Evolutionary conservation across 495 filamentous ascomycete genomes (phyloP).

Genomic region (Penicillium ochrochloron): DNA sequence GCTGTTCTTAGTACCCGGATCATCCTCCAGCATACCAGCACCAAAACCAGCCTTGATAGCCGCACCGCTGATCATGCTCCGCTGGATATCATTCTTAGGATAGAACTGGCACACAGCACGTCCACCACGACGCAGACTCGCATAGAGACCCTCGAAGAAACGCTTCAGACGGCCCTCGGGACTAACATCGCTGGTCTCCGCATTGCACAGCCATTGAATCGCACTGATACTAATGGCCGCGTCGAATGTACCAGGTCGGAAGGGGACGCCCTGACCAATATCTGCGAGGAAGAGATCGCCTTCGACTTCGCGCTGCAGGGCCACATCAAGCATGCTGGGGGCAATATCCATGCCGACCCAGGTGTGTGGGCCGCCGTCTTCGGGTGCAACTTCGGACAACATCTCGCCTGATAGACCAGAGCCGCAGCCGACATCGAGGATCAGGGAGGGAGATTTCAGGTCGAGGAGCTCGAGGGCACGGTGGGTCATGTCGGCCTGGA

Average conservation of each 20-base stretch:
- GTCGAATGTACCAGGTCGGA: slow-evolving; percentile 90
- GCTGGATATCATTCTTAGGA: slow-evolving; percentile 90
- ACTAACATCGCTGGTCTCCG: slow-evolving; percentile 81
- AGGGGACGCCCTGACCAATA: slow-evolving; percentile 93
- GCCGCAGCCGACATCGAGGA: slow-evolving; percentile 95
- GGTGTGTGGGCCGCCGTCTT: slow-evolving; percentile 81
- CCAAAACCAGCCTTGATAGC: slow-evolving; percentile 95
- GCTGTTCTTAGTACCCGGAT: slow-evolving; percentile 89
- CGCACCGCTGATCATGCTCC: slow-evolving; percentile 85
- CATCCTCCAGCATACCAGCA: slow-evolving; percentile 92
- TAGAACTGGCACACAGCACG: slow-evolving; percentile 97
- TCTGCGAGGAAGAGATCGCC: slow-evolving; percentile 92
- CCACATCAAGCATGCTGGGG: slow-evolving; percentile 90
- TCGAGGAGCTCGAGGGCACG: slow-evolving; percentile 89
- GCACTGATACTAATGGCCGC: slow-evolving; percentile 93
- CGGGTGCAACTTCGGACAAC: slow-evolving; percentile 65
- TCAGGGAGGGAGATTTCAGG: slow-evolving; percentile 77
- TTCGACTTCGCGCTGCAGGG: slow-evolving; percentile 87
- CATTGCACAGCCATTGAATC: slow-evolving; percentile 98
- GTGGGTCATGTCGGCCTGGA: slow-evolving; percentile 92
- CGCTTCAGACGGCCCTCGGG: slow-evolving; percentile 73
- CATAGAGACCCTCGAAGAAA: slow-evolving; percentile 93
- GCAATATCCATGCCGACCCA: slow-evolving; percentile 97
- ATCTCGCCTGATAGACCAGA: slow-evolving; percentile 95
- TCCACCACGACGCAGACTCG: slow-evolving; percentile 80